These are phyloP conservation scores for Trichoderma aggressivum DNA, from an alignment of 2,329 filamentous ascomycete genomes.

Conservation along the genomic window DNA sequence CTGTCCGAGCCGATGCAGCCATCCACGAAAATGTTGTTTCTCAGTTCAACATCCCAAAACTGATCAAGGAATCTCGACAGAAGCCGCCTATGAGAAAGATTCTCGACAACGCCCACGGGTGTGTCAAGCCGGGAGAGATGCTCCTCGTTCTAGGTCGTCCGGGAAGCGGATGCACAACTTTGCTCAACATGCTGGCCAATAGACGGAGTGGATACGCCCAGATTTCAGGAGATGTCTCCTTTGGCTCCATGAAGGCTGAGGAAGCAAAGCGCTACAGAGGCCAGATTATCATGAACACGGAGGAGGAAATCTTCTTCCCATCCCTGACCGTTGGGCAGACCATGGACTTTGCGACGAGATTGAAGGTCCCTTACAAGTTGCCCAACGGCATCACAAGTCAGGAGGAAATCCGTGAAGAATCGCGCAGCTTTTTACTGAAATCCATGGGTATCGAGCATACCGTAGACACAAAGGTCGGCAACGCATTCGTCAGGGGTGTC, in stretches of 20 bases:
- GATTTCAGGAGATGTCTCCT: conserved; percentile 57
- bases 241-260: conserved; percentile 48
- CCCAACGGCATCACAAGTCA: conserved; percentile 40
- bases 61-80: conserved; percentile 49
- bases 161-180: conserved; percentile 66
- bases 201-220: conserved; percentile 56
- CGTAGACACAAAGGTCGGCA: conserved; percentile 62
- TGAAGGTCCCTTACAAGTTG: conserved; percentile 52
- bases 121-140: conserved; percentile 71
- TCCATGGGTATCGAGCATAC: conserved; percentile 59
- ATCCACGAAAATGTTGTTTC: conserved; percentile 63
- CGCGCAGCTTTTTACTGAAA: conserved; percentile 53
- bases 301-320: conserved; percentile 64
- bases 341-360: conserved; percentile 63
- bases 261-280: conserved; percentile 50
- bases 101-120: conserved; percentile 62
- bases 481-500: conserved; percentile 63
- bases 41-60: conserved; percentile 54
- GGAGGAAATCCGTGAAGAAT: conserved; percentile 46
- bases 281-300: conserved; percentile 67
- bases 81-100: conserved; percentile 62
- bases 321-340: conserved; percentile 69
- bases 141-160: conserved; percentile 66
- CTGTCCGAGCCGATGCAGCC: conserved; percentile 57
- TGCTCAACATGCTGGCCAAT: conserved; percentile 68